These are phyloP conservation scores for Phytophthora pluvialis DNA, from an alignment of 352 stramenopile species.

Conservation along the genomic window DNA sequence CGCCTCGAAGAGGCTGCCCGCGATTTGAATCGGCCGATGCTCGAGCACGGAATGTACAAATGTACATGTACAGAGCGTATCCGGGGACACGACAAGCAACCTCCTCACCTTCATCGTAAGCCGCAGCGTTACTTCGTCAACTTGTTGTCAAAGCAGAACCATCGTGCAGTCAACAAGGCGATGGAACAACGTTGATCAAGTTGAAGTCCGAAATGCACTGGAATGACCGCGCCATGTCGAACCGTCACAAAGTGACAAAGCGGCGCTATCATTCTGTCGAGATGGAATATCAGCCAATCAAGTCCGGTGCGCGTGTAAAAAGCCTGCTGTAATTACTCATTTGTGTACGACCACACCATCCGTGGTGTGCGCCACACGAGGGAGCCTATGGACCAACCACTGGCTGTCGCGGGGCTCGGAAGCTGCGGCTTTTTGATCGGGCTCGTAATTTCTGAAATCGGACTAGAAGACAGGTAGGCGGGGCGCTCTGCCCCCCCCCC, in stretches of 20 bases:
- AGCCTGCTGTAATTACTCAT: conserved; percentile 7
- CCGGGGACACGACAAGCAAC: background rate
- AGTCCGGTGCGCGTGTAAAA: no score
- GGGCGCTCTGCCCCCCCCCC: no score
- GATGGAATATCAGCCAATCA: no score
- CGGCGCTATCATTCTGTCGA: no score
- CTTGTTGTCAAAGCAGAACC: background rate
- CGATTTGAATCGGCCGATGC: conserved; percentile 22
- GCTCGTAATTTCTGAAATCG: conserved; percentile 84
- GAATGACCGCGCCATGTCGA: background rate
- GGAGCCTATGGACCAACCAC: conserved; percentile 27
- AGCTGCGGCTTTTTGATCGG: conserved; percentile 36
- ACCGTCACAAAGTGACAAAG: no score
- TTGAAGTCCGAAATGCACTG: background rate
- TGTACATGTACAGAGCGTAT: background rate
- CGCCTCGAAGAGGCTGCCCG: conserved; percentile 17
- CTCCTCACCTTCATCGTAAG: background rate
- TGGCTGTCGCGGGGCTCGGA: conserved; percentile 39
- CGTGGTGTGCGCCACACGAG: background rate
- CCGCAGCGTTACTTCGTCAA: background rate
- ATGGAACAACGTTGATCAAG: no score
- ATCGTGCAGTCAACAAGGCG: background rate
- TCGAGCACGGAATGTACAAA: conserved; percentile 5
- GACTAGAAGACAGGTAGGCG: conserved; percentile 87
- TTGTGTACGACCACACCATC: background rate